Percentiles rank a stretch among this genome's conserved stretches.
Evolutionary conservation across 2,329 filamentous ascomycete species (phyloP).

Genomic region (Peltaster fructicola): DNA sequence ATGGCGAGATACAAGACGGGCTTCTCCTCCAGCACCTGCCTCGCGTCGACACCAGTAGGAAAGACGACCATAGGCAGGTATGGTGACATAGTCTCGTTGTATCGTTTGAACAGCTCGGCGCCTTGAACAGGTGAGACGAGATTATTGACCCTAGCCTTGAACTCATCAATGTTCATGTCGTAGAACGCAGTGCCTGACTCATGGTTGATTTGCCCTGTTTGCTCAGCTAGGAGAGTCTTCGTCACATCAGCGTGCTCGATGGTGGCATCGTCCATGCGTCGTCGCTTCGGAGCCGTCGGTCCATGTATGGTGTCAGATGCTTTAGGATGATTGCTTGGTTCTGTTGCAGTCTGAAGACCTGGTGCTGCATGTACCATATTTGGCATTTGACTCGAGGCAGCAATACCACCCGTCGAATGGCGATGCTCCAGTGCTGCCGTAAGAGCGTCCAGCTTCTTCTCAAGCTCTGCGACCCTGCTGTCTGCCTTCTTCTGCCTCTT

Average conservation of each 20-base stretch:
- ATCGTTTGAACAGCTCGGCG: constrained; percentile 39
- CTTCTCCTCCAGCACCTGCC: constrained; percentile 37
- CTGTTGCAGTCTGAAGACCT: too few species aligned
- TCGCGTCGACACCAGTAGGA: constrained; percentile 34
- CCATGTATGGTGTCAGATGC: too few species aligned
- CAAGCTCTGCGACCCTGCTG: constrained; percentile 71
- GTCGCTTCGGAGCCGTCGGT: too few species aligned
- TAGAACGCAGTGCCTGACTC: too few species aligned
- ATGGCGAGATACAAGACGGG: constrained; percentile 43
- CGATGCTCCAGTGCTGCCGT: constrained; percentile 60
- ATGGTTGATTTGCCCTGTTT: too few species aligned
- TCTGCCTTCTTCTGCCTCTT: constrained; percentile 89
- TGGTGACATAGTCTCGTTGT: constrained; percentile 34
- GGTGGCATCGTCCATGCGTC: too few species aligned
- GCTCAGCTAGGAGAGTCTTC: too few species aligned
- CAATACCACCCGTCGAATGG: too few species aligned
- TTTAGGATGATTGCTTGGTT: too few species aligned
- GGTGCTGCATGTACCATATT: constrained; percentile 8
- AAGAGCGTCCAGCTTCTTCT: constrained; percentile 80
- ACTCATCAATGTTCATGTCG: too few species aligned
- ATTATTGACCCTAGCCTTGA: constrained; percentile 20
- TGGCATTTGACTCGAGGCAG: constrained; percentile 6
- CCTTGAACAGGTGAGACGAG: constrained; percentile 36
- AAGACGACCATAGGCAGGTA: constrained; percentile 43
- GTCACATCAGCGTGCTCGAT: too few species aligned